Evolutionary conservation across 1,284 basidiomycete species (phyloP).

Genomic region (Agaricales sp.): DNA sequence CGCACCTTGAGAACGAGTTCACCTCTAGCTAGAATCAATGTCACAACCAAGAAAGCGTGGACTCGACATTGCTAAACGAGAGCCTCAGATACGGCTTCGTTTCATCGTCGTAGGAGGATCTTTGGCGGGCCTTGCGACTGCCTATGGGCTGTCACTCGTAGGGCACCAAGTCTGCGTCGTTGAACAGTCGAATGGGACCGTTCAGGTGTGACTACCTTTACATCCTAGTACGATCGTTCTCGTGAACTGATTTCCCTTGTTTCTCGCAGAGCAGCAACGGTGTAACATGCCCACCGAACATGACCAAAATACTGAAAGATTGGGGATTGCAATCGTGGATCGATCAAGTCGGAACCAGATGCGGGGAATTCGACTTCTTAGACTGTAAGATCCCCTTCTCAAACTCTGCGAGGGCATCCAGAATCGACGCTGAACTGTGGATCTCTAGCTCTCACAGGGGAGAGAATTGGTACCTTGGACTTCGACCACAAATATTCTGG

Average conservation of each 20-base stretch:
- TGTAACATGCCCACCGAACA: conserved; percentile 29
- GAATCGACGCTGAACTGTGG: background rate
- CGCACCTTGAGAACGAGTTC: too few relatives aligned
- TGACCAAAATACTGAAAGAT: conserved; percentile 31
- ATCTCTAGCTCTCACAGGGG: background rate
- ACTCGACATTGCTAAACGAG: background rate
- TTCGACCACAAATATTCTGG: background rate
- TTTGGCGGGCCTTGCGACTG: conserved; percentile 29
- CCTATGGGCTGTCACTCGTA: conserved; percentile 28
- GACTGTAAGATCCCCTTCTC: background rate
- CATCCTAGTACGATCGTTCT: background rate
- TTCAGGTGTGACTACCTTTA: background rate
- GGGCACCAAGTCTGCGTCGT: conserved; percentile 33
- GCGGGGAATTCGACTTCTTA: conserved; percentile 19
- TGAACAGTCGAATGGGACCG: conserved; percentile 16
- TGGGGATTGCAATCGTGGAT: conserved; percentile 31
- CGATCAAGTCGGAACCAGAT: conserved; percentile 19
- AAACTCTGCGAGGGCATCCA: background rate
- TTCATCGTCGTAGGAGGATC: conserved; percentile 30
- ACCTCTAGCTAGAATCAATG: too few relatives aligned
- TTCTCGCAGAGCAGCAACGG: background rate
- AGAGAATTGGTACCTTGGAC: background rate
- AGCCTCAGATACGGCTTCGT: background rate
- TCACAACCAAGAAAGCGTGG: background rate
- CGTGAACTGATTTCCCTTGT: conserved; percentile 8